Evolutionary conservation across 257 asterid genomes (phyloP).

Genomic region (Solanum etuberosum): DNA sequence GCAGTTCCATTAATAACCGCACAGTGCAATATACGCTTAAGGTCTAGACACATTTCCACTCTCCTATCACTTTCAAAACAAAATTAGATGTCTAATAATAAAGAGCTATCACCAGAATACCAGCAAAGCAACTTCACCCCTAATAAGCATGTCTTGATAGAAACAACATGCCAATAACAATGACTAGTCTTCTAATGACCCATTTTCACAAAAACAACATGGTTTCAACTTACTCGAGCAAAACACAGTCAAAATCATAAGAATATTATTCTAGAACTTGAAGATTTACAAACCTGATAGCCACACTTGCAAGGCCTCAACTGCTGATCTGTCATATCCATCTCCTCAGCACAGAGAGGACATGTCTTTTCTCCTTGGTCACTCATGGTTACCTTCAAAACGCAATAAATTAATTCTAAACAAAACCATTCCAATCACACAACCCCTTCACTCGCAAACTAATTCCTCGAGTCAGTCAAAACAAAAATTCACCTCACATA

Average conservation of each 20-base stretch:
- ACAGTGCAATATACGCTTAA: not conserved
- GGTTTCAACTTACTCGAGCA: not conserved
- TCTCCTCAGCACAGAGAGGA: slow-evolving; percentile 98
- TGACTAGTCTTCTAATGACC: not conserved
- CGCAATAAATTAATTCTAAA: not conserved
- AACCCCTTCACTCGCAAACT: not conserved
- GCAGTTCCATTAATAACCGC: not conserved
- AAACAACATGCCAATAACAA: not conserved
- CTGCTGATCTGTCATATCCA: slow-evolving; percentile 98
- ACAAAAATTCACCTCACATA: not conserved
- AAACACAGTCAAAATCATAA: not conserved
- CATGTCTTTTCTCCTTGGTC: slow-evolving; percentile 90
- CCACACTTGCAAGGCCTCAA: slow-evolving; percentile 99
- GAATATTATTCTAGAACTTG: not conserved
- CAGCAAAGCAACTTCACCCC: not conserved
- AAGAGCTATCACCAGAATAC: not conserved
- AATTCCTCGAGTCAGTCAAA: not conserved
- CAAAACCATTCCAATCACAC: not conserved
- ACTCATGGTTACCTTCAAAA: slow-evolving; percentile 25
- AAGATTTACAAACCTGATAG: slow-evolving; percentile 47
- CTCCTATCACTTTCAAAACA: not conserved
- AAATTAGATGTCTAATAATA: not conserved
- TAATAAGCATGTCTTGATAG: not conserved
- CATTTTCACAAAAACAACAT: not conserved
- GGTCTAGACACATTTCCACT: not conserved